Evolutionary conservation across 1,284 basidiomycete species (phyloP).

Genomic region (Anthracocystis walkeri): DNA sequence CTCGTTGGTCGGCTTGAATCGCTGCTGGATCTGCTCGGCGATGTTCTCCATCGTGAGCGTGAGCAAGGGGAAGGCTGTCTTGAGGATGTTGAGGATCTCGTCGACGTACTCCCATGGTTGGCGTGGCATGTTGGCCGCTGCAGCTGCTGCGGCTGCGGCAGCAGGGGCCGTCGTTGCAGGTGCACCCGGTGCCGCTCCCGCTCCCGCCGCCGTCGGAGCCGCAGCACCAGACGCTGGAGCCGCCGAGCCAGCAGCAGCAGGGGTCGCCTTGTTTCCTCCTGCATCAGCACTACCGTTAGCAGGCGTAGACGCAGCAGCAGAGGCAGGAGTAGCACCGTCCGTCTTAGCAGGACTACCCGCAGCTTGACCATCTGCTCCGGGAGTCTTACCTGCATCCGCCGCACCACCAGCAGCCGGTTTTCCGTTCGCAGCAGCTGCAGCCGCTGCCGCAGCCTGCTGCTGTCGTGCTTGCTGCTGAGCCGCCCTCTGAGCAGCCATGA

Average conservation of each 20-base stretch:
- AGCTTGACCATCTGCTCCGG: constrained; percentile 20
- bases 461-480: constrained; percentile 71
- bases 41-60: constrained; percentile 96
- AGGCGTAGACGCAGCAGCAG: constrained; percentile 9
- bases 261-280: constrained; percentile 11
- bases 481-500: constrained; percentile 60
- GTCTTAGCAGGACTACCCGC: constrained; percentile 32
- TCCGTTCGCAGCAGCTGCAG: constrained; percentile 32
- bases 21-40: constrained; percentile 91
- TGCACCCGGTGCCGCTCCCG: constrained; percentile 11
- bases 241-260: constrained; percentile 7
- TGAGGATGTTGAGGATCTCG: constrained; percentile 92
- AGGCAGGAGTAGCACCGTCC: constrained; percentile 17
- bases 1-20: constrained; percentile 90
- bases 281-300: constrained; percentile 17
- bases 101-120: constrained; percentile 93
- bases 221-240: constrained; percentile 6
- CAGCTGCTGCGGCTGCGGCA: constrained; percentile 42
- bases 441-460: constrained; percentile 58
- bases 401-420: constrained; percentile 18
- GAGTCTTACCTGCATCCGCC: constrained; percentile 18
- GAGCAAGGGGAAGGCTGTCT: constrained; percentile 94
- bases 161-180: constrained; percentile 24
- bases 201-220: constrained; percentile 1
- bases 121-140: constrained; percentile 67